A percentile compares a stretch with the other conserved stretches of the same genome.
phyloP scores from a whole-genome alignment of 1,284 basidiomycete genomes.

The Moniliella sp. region DNA sequence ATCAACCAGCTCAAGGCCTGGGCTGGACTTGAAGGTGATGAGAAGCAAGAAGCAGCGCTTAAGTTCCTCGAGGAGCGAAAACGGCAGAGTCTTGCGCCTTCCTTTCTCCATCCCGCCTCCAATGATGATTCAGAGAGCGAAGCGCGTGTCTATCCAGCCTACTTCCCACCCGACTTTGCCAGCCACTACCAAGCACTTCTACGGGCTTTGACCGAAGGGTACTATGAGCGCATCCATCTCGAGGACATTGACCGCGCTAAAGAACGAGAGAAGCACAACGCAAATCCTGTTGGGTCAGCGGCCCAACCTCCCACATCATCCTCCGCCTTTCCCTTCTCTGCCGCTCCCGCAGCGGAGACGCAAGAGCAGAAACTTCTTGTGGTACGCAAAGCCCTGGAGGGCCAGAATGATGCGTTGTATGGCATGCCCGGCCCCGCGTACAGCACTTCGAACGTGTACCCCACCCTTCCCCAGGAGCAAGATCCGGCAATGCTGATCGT shows the following conservation, averaged over 20 bases:
- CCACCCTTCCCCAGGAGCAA: conserved; percentile 3
- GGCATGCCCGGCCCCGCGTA: not conserved
- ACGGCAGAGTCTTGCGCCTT: conserved; percentile 8
- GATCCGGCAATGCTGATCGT: conserved; percentile 19
- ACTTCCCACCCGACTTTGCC: conserved; percentile 27
- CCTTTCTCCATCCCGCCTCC: conserved; percentile 1
- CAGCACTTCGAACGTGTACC: not conserved
- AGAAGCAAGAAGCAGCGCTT: conserved; percentile 15
- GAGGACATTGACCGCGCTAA: no score
- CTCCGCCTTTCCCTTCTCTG: no score
- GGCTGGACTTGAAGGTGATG: conserved; percentile 25
- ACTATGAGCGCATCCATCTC: conserved; percentile 15
- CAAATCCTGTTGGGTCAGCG: no score
- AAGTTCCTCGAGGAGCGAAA: conserved; percentile 12
- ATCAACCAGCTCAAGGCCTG: conserved; percentile 16
- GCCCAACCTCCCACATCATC: no score
- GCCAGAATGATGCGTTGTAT: not conserved
- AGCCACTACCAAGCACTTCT: conserved; percentile 24
- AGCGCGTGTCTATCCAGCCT: conserved; percentile 5
- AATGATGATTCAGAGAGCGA: conserved; percentile 1
- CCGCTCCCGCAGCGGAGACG: no score
- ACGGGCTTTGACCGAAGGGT: conserved; percentile 18
- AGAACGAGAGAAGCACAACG: no score
- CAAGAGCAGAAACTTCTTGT: not conserved
- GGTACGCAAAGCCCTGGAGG: not conserved